Conservation (phyloP, 2,329 filamentous ascomycete genomes). For the Lasiodiplodia sp. region DNA sequence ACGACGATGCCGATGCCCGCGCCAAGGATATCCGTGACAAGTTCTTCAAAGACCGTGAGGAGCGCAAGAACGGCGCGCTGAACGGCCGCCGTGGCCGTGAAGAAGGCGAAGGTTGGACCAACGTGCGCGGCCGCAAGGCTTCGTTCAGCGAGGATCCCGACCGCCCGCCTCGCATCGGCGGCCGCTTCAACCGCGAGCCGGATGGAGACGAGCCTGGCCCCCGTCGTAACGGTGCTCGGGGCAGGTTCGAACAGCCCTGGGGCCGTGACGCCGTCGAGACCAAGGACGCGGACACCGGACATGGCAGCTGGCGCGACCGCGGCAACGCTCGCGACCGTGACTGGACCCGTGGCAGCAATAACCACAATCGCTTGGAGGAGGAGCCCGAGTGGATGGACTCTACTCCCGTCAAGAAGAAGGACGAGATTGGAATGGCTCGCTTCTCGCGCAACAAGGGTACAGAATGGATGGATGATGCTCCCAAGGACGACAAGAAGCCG, state of each 20-base stretch:
- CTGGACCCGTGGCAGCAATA: conserved; percentile 60
- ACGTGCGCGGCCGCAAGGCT: conserved; percentile 71
- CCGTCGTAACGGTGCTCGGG: conserved; percentile 71
- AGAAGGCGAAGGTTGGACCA: conserved; percentile 77
- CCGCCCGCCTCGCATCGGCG: conserved; percentile 66
- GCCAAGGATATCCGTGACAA: conserved; percentile 43
- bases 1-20: conserved; percentile 47
- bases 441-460: conserved; percentile 53
- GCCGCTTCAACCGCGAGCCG: conserved; percentile 55
- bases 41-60: conserved; percentile 53
- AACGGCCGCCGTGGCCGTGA: conserved; percentile 51
- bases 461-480: conserved; percentile 82
- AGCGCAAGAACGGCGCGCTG: conserved; percentile 42
- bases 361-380: conserved; percentile 55
- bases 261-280: conserved; percentile 59
- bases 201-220: conserved; percentile 57
- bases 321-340: conserved; percentile 61
- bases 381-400: conserved; percentile 29
- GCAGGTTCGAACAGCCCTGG: conserved; percentile 77
- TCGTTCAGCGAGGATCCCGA: conserved; percentile 76
- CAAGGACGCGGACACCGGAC: conserved; percentile 57
- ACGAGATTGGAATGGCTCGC: conserved; percentile 58
- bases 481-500: conserved; percentile 70
- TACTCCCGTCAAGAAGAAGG: conserved; percentile 57
- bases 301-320: conserved; percentile 66